These are phyloP conservation scores for Hibiscus trionum DNA, from an alignment of 345 rosid genomes.

Conservation along the genomic window DNA sequence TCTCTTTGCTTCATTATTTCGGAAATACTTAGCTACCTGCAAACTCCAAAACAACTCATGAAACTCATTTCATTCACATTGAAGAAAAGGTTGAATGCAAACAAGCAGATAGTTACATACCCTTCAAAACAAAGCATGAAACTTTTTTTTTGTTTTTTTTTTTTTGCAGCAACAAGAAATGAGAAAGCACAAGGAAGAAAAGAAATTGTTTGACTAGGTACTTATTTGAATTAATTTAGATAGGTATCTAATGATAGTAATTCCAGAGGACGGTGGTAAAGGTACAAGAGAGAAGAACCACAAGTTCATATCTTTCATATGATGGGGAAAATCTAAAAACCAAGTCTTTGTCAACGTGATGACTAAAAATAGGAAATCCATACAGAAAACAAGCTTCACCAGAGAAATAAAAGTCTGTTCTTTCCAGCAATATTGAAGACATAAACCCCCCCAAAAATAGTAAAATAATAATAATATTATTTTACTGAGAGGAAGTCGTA, in stretches of 20 bases:
- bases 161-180: neutral
- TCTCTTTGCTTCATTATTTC: slow-evolving; percentile 75
- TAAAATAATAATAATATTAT: too few species aligned
- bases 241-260: neutral
- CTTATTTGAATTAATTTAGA: neutral
- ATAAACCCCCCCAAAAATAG: neutral
- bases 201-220: neutral
- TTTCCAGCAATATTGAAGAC: neutral
- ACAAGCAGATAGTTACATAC: neutral
- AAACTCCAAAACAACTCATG: neutral
- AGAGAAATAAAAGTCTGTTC: neutral
- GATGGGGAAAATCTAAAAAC: neutral
- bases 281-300: slow-evolving; percentile 1
- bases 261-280: neutral
- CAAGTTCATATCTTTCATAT: neutral
- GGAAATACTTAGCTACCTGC: slow-evolving; percentile 28
- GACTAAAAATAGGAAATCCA: slow-evolving; percentile 6
- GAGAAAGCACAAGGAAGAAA: neutral
- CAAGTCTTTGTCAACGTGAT: neutral
- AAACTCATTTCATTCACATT: neutral
- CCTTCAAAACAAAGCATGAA: neutral
- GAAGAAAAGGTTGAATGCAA: neutral
- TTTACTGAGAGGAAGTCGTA: too few species aligned
- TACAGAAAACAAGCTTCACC: slow-evolving; percentile 4
- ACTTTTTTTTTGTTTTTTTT: neutral